Conservation (phyloP, 1,139 yeast genomes). For the Blastobotrys illinoisensis region DNA sequence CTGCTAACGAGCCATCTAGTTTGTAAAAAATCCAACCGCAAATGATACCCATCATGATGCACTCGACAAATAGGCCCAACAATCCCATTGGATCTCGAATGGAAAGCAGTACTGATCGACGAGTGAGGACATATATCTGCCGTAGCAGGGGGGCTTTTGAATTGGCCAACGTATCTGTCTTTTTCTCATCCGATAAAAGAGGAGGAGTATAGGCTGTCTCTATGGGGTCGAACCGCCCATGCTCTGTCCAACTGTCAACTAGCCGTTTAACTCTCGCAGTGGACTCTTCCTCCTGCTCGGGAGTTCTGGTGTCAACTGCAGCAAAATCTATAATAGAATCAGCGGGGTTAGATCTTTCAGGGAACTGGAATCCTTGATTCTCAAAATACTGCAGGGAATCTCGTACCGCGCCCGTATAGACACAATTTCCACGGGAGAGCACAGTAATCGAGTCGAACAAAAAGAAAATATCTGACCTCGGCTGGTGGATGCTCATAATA, state of each 20-base stretch:
- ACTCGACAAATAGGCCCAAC: constrained; percentile 49
- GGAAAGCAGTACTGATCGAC: constrained; percentile 51
- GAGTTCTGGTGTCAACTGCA: constrained; percentile 52
- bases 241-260: constrained; percentile 46
- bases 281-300: constrained; percentile 42
- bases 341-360: constrained; percentile 49
- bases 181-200: neutral
- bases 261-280: constrained; percentile 42
- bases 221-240: constrained; percentile 3
- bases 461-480: constrained; percentile 66
- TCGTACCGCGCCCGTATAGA: constrained; percentile 51
- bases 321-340: constrained; percentile 66
- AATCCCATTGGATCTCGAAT: constrained; percentile 56
- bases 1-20: constrained; percentile 57
- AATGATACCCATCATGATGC: constrained; percentile 51
- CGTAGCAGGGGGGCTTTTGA: constrained; percentile 37
- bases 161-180: constrained; percentile 9
- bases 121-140: constrained; percentile 52
- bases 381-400: constrained; percentile 49
- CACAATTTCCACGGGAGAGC: constrained; percentile 59
- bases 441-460: constrained; percentile 67
- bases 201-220: neutral
- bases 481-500: constrained; percentile 77
- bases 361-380: constrained; percentile 42
- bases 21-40: constrained; percentile 75